A percentile compares a stretch with the other conserved stretches of the same genome.
Evolutionary conservation across 306 rosid species (phyloP).

Genomic region (Rubus parviflorus): DNA sequence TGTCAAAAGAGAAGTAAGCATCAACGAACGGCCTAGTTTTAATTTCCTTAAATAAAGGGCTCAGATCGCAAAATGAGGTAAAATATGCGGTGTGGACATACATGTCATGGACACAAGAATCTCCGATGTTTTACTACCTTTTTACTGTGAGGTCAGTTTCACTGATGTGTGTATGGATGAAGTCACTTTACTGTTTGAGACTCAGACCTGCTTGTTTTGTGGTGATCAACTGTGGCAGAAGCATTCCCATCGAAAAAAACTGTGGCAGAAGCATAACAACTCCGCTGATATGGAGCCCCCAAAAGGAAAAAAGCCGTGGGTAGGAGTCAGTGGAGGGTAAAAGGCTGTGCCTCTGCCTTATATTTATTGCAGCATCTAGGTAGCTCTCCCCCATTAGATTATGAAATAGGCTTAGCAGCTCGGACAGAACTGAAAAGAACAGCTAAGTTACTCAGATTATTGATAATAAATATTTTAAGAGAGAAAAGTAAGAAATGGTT

Average conservation of each 20-base stretch:
- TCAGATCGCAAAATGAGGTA: no score
- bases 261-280: slow-evolving; percentile 14
- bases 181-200: not conserved
- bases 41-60: no score
- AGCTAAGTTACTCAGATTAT: not conserved
- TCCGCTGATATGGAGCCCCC: slow-evolving; percentile 1
- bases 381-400: slow-evolving; percentile 2
- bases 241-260: no score
- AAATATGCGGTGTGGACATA: no score
- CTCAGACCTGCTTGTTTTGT: slow-evolving; percentile 9
- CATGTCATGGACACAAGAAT: no score
- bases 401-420: not conserved
- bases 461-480: not conserved
- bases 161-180: not conserved
- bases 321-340: slow-evolving; percentile 44
- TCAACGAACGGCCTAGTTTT: no score
- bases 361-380: not conserved
- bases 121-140: slow-evolving; percentile 12
- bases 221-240: slow-evolving; percentile 9
- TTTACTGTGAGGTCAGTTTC: not conserved
- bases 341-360: slow-evolving; percentile 28
- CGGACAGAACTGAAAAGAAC: not conserved
- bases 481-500: not conserved
- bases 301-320: slow-evolving; percentile 30
- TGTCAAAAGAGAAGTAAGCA: no score